Conservation (phyloP, 306 rosid genomes). For the Lathyrus aphaca region DNA sequence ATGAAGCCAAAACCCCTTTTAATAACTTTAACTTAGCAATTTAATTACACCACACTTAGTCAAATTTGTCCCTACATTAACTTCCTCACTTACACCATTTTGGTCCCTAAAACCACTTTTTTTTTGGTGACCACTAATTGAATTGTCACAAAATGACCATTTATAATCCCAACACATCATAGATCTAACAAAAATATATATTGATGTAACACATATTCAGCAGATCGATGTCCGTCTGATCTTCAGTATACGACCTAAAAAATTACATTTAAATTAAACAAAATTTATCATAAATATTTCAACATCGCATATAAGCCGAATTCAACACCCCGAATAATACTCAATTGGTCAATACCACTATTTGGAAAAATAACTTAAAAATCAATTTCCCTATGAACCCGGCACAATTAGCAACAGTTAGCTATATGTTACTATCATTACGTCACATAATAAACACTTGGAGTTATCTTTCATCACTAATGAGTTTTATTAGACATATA, state of each 20-base stretch:
- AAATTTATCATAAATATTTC: too few species aligned
- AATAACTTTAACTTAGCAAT: slow-evolving; percentile 11
- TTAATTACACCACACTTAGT: slow-evolving; percentile 9
- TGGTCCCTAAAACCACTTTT: background rate
- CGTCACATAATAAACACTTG: slow-evolving; percentile 13
- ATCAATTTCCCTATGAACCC: slow-evolving; percentile 24
- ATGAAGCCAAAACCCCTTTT: slow-evolving; percentile 18
- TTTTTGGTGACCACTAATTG: background rate
- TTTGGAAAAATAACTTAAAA: background rate
- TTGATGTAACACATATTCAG: background rate
- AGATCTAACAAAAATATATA: background rate
- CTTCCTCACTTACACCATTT: slow-evolving; percentile 10
- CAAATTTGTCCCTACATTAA: slow-evolving; percentile 22
- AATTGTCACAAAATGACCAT: slow-evolving; percentile 6
- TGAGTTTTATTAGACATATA: background rate
- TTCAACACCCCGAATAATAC: background rate
- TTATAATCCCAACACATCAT: background rate
- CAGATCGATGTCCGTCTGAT: too few species aligned
- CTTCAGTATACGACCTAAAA: too few species aligned
- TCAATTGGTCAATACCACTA: slow-evolving; percentile 8
- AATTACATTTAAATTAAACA: too few species aligned
- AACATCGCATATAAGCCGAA: too few species aligned
- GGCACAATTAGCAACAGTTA: slow-evolving; percentile 22
- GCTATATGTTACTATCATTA: slow-evolving; percentile 13
- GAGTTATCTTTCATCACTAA: slow-evolving; percentile 8